Evolutionary conservation across 1,284 basidiomycete species (phyloP).

Genomic region (Boletus subluridellus): DNA sequence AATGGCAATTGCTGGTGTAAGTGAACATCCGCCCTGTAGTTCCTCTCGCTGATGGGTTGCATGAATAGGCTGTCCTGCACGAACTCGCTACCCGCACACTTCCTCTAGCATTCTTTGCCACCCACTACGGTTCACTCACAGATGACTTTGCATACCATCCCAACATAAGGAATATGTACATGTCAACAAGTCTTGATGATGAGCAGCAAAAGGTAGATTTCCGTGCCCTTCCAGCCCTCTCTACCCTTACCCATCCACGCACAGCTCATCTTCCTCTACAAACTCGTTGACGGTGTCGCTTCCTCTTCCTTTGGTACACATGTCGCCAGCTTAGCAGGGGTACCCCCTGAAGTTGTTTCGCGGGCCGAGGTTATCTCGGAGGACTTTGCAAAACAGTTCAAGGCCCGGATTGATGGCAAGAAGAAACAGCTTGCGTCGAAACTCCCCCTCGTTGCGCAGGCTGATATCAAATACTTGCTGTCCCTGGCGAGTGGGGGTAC

Average conservation of each 20-base stretch:
- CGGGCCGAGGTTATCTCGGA: slow-evolving; percentile 84
- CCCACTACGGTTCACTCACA: slow-evolving; percentile 84
- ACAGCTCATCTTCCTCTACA: slow-evolving; percentile 89
- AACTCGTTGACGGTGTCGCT: slow-evolving; percentile 85
- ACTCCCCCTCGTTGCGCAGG: slow-evolving; percentile 75
- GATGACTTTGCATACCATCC: slow-evolving; percentile 89
- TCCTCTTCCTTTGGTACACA: slow-evolving; percentile 92
- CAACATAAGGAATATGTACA: slow-evolving; percentile 90
- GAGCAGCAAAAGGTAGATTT: slow-evolving; percentile 72
- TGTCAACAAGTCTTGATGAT: slow-evolving; percentile 90
- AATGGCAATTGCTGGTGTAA: slow-evolving; percentile 88
- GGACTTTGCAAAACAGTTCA: slow-evolving; percentile 85
- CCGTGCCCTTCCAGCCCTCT: not conserved
- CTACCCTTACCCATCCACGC: not conserved
- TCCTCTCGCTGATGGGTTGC: slow-evolving; percentile 7
- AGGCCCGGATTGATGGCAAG: slow-evolving; percentile 66
- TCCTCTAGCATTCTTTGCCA: slow-evolving; percentile 82
- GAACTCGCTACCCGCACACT: slow-evolving; percentile 88
- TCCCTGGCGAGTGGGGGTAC: slow-evolving; percentile 53
- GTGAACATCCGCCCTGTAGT: slow-evolving; percentile 21
- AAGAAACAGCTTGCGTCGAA: slow-evolving; percentile 52
- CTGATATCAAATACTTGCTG: slow-evolving; percentile 80
- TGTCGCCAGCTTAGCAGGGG: slow-evolving; percentile 84
- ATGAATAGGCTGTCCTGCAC: slow-evolving; percentile 77
- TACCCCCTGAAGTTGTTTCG: slow-evolving; percentile 75